Evolutionary conservation across 257 asterid species (phyloP).

Genomic region (Scutellaria baicalensis): DNA sequence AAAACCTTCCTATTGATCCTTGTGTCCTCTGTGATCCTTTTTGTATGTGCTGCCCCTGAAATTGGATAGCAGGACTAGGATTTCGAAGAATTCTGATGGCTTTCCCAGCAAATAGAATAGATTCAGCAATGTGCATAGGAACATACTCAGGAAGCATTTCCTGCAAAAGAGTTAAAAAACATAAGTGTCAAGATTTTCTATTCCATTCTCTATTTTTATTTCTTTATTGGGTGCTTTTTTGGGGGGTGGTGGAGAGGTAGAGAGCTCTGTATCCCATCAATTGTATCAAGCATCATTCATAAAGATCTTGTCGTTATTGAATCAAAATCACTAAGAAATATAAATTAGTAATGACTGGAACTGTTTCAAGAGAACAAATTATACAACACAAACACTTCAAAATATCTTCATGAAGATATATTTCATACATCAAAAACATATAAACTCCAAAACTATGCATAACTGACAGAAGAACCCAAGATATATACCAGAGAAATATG

Average conservation of each 20-base stretch:
- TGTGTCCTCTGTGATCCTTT: slow-evolving; percentile 64
- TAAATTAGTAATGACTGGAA: neutral
- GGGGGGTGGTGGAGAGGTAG: neutral
- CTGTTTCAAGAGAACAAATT: neutral
- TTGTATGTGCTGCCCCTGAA: slow-evolving; percentile 54
- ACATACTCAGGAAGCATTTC: slow-evolving; percentile 98
- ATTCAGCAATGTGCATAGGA: slow-evolving; percentile 71
- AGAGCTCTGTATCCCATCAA: neutral
- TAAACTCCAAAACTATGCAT: neutral
- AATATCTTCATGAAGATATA: neutral
- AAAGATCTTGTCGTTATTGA: neutral
- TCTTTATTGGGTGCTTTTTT: neutral
- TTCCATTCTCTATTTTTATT: no score
- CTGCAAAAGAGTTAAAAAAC: slow-evolving; percentile 32
- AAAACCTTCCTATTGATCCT: slow-evolving; percentile 30
- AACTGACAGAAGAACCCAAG: slow-evolving; percentile 14
- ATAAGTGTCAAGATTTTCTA: neutral
- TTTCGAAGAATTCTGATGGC: slow-evolving; percentile 93
- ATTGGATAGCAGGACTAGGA: slow-evolving; percentile 67
- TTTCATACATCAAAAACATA: neutral
- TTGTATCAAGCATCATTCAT: neutral
- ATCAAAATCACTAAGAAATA: neutral
- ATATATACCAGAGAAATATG: slow-evolving; percentile 76
- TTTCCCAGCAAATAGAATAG: slow-evolving; percentile 93
- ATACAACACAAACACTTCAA: neutral